Base-by-base conservation (phyloP, 1,284 basidiomycete genomes). In the Leccinum huronense region DNA sequence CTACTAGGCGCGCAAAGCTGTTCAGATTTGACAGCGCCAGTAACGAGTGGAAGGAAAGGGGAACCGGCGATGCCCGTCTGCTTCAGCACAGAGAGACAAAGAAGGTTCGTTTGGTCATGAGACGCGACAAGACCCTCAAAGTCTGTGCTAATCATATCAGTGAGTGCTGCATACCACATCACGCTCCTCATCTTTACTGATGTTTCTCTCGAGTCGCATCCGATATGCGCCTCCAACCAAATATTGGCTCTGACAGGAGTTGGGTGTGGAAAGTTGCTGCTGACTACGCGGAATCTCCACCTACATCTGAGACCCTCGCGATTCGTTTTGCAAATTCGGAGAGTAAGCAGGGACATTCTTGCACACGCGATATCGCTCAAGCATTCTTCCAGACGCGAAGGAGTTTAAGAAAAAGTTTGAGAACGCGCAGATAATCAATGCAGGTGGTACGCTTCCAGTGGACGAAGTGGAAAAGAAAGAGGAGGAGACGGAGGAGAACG, bases 241-340 rank as follows among this genome's bases (percentile, higher is more conserved):
- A 99, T 81, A 95, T 99, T 74, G 97, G 97, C 59, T 98, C 96
- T 61, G 97, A 99, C 83, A 89, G 97, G 78, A 97, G 95, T 72
- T 99, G 97, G 97, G 97, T 99, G 48, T 99, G 92, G 91, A 96
- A 98, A 80, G 96, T 97, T 62, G 86, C 89, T 62, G 97, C 97
- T 55, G 97, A 99, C 78, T 95, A 94, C 75, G 88, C 97, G 60
- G 96, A 98, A 76, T 85, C 86, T 65, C 94, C 93, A 63, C 86
- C 96, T 23, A 91, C 90, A 54, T 80, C 95, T 27, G 97, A 98
- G 81, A 98, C 97, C 23, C 88, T 99, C 63, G 97, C 97, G 58
- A 98, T 99, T 76, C 92, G 97, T 66, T 99, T 99, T 75, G 97
- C 94, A 68, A 99, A 98, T 81, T 84, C 93, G 66, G 97, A 99